phyloP scores from a whole-genome alignment of 129 eudicot genomes.

The Chrysanthemum makinoi region DNA sequence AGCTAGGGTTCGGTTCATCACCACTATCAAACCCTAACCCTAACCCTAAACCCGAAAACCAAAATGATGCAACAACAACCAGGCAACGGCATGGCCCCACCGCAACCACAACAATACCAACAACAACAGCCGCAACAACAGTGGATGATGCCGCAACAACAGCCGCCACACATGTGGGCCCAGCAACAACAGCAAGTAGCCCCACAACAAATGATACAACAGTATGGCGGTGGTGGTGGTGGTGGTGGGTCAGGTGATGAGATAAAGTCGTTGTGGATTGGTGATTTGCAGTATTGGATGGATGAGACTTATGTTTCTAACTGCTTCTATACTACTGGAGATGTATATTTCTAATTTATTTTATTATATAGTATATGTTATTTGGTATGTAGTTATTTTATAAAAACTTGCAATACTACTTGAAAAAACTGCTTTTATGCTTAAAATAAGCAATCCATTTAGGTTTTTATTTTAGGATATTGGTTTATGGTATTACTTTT shows the following conservation, averaged over 20 bases:
- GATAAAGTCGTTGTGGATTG: slow-evolving; percentile 90
- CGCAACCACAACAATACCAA: slow-evolving; percentile 37
- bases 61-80: slow-evolving; percentile 72
- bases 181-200: slow-evolving; percentile 41
- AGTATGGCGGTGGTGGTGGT: slow-evolving; percentile 31
- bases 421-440: too few species aligned
- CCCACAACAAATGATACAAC: slow-evolving; percentile 35
- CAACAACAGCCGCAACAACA: slow-evolving; percentile 38
- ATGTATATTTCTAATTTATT: slow-evolving; percentile 39
- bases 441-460: too few species aligned
- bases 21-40: slow-evolving; percentile 3
- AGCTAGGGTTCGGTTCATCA: slow-evolving; percentile 22
- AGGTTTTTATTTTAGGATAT: too few species aligned
- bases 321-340: slow-evolving; percentile 73
- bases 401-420: background rate
- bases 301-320: slow-evolving; percentile 63
- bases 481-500: too few species aligned
- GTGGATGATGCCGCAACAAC: slow-evolving; percentile 37
- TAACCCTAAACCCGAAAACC: background rate
- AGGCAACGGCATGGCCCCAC: slow-evolving; percentile 56
- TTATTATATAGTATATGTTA: background rate
- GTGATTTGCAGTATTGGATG: slow-evolving; percentile 98
- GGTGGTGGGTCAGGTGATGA: slow-evolving; percentile 52
- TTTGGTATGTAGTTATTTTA: background rate
- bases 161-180: slow-evolving; percentile 26